phyloP scores from a whole-genome alignment of 306 rosid species.

The Prunus fruticosa region DNA sequence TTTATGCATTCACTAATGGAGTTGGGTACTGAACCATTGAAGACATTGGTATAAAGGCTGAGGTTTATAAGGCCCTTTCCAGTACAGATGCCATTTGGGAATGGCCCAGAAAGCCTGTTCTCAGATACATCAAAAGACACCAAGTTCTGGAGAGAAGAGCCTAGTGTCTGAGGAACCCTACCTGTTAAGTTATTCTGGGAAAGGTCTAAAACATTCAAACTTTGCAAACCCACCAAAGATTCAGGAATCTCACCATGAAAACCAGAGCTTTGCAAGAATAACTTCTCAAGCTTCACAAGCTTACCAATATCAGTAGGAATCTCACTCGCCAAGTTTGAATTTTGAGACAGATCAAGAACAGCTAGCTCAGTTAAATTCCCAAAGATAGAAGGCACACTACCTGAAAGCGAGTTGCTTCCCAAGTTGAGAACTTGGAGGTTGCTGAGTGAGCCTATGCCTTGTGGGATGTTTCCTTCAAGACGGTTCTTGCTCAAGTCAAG shows the following conservation, averaged over 20 bases:
- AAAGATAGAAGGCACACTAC: conserved; percentile 60
- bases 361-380: conserved; percentile 64
- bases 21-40: conserved; percentile 58
- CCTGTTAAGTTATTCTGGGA: conserved; percentile 87
- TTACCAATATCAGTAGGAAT: conserved; percentile 72
- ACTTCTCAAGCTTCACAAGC: conserved; percentile 61
- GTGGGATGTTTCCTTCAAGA: conserved; percentile 75
- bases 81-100: conserved; percentile 68
- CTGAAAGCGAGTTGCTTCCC: conserved; percentile 74
- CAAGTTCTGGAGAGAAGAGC: conserved; percentile 68
- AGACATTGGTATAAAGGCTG: conserved; percentile 67
- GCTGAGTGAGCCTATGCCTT: conserved; percentile 57
- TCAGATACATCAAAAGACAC: conserved; percentile 85
- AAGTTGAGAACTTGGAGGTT: conserved; percentile 62
- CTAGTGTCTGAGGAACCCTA: conserved; percentile 44
- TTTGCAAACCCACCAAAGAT: conserved; percentile 53
- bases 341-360: conserved; percentile 83
- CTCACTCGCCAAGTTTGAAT: conserved; percentile 72
- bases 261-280: conserved; percentile 69
- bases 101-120: conserved; percentile 71
- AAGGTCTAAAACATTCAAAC: conserved; percentile 69
- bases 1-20: conserved; percentile 62
- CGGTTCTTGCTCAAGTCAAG: conserved; percentile 80
- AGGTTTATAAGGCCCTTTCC: conserved; percentile 56
- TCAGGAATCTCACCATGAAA: conserved; percentile 80